phyloP scores from a whole-genome alignment of 2,329 filamentous ascomycete species.

The Blastomyces percursus region DNA sequence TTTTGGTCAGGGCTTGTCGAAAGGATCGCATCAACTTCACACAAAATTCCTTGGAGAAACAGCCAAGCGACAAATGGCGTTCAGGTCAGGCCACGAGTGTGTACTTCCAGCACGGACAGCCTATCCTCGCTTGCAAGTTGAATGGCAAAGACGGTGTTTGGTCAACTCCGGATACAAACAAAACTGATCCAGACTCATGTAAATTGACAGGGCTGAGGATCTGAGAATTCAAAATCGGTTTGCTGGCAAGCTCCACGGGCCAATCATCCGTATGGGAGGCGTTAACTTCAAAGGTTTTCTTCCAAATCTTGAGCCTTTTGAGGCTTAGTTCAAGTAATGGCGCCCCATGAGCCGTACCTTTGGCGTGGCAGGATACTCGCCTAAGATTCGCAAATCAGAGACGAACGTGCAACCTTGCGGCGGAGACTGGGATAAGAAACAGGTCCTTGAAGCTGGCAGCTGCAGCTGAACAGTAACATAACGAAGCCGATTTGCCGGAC shows the following conservation, averaged over 20 bases:
- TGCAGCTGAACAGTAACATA: background rate
- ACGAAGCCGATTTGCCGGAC: background rate
- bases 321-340: background rate
- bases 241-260: background rate
- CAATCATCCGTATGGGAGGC: constrained; percentile 1
- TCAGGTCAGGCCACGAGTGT: background rate
- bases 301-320: background rate
- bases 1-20: background rate
- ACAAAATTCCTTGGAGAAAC: background rate
- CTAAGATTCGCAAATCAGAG: constrained; percentile 7
- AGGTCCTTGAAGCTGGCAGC: background rate
- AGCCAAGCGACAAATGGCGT: constrained; percentile 1
- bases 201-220: background rate
- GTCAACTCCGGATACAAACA: background rate
- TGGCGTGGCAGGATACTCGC: constrained; percentile 5
- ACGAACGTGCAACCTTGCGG: background rate
- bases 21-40: background rate
- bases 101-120: background rate
- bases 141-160: background rate
- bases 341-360: background rate
- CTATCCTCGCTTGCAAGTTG: background rate
- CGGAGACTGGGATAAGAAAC: background rate
- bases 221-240: background rate
- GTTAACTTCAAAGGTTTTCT: background rate
- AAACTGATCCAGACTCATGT: background rate